These are phyloP conservation scores for Fusarium transvaalense DNA, from an alignment of 2,329 filamentous ascomycete species.

Conservation along the genomic window DNA sequence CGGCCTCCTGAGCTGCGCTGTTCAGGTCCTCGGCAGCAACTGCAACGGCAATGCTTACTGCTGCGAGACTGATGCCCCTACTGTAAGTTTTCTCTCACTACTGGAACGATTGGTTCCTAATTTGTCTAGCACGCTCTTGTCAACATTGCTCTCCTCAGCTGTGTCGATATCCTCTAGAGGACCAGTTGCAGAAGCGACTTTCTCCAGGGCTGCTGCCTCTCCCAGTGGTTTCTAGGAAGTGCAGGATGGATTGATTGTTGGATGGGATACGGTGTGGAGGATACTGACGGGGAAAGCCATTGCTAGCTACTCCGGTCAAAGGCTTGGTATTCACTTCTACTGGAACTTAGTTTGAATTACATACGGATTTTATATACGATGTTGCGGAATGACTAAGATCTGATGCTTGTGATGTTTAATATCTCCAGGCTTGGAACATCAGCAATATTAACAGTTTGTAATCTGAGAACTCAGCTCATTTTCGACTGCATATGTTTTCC, in stretches of 20 bases:
- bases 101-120: not conserved
- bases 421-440: too few species aligned
- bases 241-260: not conserved
- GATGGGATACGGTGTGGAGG: not conserved
- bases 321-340: conserved; percentile 2
- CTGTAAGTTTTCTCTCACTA: conserved; percentile 10
- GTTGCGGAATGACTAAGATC: too few species aligned
- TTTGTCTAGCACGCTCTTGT: not conserved
- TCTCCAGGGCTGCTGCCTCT: too few species aligned
- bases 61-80: not conserved
- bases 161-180: not conserved
- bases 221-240: not conserved
- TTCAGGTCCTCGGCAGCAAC: conserved; percentile 23
- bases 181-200: rapidly evolving
- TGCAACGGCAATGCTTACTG: conserved; percentile 16
- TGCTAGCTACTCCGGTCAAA: conserved; percentile 12
- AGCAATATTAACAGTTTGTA: too few species aligned
- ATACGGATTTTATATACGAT: not conserved
- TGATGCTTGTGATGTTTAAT: too few species aligned
- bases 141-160: conserved; percentile 30
- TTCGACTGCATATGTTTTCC: too few species aligned
- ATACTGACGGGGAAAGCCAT: conserved; percentile 9
- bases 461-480: too few species aligned
- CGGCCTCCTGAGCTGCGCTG: conserved; percentile 5
- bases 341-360: conserved; percentile 2